Percentiles rank a stretch among this genome's conserved stretches.
phyloP scores from a whole-genome alignment of 2,329 filamentous ascomycete genomes.

The Xylaria multiplex region DNA sequence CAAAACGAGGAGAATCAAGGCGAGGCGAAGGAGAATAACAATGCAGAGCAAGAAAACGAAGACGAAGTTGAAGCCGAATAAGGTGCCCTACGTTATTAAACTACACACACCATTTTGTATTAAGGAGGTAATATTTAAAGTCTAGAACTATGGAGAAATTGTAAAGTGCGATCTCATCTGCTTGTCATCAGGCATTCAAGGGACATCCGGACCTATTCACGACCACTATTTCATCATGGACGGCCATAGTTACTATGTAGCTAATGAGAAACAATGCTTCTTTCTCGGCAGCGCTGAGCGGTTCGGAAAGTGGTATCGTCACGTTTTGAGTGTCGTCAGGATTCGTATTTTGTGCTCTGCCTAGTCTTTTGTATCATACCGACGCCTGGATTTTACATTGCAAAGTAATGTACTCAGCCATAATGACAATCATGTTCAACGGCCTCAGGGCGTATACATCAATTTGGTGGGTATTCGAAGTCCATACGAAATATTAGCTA shows the following conservation, averaged over 20 bases:
- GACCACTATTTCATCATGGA: background rate
- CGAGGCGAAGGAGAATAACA: background rate
- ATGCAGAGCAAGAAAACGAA: slow-evolving; percentile 1
- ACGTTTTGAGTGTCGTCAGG: background rate
- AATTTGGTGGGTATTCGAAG: background rate
- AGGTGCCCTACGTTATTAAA: background rate
- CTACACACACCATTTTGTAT: background rate
- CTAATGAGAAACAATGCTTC: background rate
- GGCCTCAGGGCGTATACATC: background rate
- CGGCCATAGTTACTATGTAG: background rate
- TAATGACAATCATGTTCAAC: background rate
- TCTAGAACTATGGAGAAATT: background rate
- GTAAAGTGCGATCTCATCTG: background rate
- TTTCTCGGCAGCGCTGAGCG: slow-evolving; percentile 16
- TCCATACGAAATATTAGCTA: background rate
- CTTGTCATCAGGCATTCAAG: background rate
- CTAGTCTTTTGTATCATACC: background rate
- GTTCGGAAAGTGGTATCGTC: slow-evolving; percentile 1
- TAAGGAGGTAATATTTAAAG: background rate
- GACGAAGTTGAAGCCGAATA: slow-evolving; percentile 15
- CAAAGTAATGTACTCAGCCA: background rate
- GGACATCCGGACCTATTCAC: background rate
- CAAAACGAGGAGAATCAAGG: background rate
- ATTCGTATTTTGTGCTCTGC: slow-evolving; percentile 1
- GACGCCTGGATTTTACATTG: background rate